Evolutionary conservation across 495 filamentous ascomycete genomes (phyloP), one percentile per base, ranked within the genome.

Genomic region (Lophiotrema nucula): DNA sequence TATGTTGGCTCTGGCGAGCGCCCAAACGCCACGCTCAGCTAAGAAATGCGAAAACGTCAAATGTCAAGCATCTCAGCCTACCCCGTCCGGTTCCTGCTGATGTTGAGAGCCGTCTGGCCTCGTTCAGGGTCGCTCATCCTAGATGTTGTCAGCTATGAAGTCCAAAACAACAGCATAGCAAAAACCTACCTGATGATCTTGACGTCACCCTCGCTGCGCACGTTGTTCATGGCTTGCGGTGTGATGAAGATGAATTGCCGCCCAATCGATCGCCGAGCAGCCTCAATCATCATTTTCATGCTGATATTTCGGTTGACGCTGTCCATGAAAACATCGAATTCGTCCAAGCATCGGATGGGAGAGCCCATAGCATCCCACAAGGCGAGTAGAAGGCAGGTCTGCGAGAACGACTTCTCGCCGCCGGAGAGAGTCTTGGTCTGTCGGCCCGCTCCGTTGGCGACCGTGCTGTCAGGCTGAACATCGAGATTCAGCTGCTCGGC

Each of bases 241-340:
- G 95, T 97, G 68, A 99, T 99, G 6, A 99, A 79, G 58, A 99
- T 90, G 66, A 93, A 99, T 69, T 99, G 93, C 53, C 90, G 84
- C 11, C 92, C 88, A 38, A 92, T 85, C 2, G 89, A 88, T 45
- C 86, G 79, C 64, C 93, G 81, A 33, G 93, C 95, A 13, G 90
- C 89, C 53, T 79, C 76, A 65, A 95, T 89, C 66, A 99, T 92
- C 90, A 97, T 92, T 59, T 88, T 87, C 60, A 95, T 95, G 64
- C 88, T 92, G 65, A 95, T 88, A 49, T 89, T 90, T 41, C 93
- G 83, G 70, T 99, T 99, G 53, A 97, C 89, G 60, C 84, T 88
- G 66, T 99, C 93, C 93, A 99, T 99, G 75, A 95, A 99, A 37
- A 99, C 93, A 74, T 99, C 93, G 67, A 97, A 99, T 73, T 99